Conservation (phyloP, 768 basidiomycete species). For the Xerocomus potaroensis region DNA sequence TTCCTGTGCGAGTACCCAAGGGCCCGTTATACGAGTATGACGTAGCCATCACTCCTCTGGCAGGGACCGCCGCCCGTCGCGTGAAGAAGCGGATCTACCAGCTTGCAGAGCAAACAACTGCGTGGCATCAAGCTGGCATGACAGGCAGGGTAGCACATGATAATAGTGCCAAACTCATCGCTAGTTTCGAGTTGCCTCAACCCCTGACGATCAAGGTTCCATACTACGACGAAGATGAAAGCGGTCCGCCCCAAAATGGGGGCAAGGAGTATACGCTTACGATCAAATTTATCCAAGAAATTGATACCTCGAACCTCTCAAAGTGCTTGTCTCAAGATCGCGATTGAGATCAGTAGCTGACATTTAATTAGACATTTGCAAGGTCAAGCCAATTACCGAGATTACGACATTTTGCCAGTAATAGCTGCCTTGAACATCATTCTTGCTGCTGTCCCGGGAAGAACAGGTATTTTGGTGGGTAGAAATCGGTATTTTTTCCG, state of each 20-base stretch:
- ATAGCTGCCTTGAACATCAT: constrained; percentile 50
- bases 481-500: constrained; percentile 52
- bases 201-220: constrained; percentile 37
- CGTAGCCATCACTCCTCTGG: constrained; percentile 36
- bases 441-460: constrained; percentile 41
- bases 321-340: constrained; percentile 30
- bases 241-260: constrained; percentile 26
- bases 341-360: constrained; percentile 5
- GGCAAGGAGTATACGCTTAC: constrained; percentile 42
- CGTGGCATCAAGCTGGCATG: constrained; percentile 40
- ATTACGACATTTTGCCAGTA: constrained; percentile 44
- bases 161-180: constrained; percentile 41
- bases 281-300: constrained; percentile 39
- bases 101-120: constrained; percentile 41
- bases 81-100: constrained; percentile 45
- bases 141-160: constrained; percentile 45
- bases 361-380: constrained; percentile 37
- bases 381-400: constrained; percentile 40
- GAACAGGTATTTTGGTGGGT: constrained; percentile 49
- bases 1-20: constrained; percentile 45
- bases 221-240: constrained; percentile 46
- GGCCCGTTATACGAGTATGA: constrained; percentile 48
- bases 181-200: constrained; percentile 38
- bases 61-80: constrained; percentile 32
- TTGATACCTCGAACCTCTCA: constrained; percentile 40